Percentiles rank a stretch among this genome's conserved stretches.
phyloP scores from a whole-genome alignment of 2,329 filamentous ascomycete species.

The Penicillium sp. region DNA sequence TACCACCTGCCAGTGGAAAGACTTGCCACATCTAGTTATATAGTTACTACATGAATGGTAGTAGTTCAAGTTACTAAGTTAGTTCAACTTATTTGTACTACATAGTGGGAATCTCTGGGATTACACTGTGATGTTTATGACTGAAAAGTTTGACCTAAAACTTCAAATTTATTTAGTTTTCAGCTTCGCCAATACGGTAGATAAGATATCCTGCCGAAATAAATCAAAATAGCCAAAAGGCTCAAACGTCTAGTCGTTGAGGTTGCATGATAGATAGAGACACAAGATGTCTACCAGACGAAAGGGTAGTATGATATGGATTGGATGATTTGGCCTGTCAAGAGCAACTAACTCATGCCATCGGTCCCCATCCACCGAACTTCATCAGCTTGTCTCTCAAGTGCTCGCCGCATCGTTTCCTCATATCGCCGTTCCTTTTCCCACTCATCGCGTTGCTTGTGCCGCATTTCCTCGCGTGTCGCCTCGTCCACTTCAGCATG shows the following conservation, averaged over 20 bases:
- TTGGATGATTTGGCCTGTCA: background rate
- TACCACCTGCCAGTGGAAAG: too few relatives aligned
- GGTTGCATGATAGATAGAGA: background rate
- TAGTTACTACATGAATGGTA: too few relatives aligned
- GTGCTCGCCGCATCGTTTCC: slow-evolving; percentile 72
- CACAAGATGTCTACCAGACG: background rate
- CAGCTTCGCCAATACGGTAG: background rate
- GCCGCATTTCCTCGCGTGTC: slow-evolving; percentile 35
- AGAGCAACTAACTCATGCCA: slow-evolving; percentile 16
- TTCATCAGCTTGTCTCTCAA: slow-evolving; percentile 79
- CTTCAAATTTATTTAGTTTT: background rate
- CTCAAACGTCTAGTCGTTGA: background rate
- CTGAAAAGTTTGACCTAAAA: too few relatives aligned
- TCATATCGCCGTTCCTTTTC: slow-evolving; percentile 60
- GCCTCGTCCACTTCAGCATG: slow-evolving; percentile 33
- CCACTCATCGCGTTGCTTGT: slow-evolving; percentile 36
- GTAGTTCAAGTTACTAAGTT: too few relatives aligned
- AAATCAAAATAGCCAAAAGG: background rate
- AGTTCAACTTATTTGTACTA: too few relatives aligned
- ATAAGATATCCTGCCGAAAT: background rate
- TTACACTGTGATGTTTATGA: too few relatives aligned
- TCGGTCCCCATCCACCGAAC: slow-evolving; percentile 70
- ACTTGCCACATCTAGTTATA: too few relatives aligned
- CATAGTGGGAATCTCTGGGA: too few relatives aligned
- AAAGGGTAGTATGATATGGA: background rate